Percentiles rank a stretch among this genome's conserved stretches.
phyloP scores from a whole-genome alignment of 2,329 filamentous ascomycete genomes.

The Epichloe gansuensis region DNA sequence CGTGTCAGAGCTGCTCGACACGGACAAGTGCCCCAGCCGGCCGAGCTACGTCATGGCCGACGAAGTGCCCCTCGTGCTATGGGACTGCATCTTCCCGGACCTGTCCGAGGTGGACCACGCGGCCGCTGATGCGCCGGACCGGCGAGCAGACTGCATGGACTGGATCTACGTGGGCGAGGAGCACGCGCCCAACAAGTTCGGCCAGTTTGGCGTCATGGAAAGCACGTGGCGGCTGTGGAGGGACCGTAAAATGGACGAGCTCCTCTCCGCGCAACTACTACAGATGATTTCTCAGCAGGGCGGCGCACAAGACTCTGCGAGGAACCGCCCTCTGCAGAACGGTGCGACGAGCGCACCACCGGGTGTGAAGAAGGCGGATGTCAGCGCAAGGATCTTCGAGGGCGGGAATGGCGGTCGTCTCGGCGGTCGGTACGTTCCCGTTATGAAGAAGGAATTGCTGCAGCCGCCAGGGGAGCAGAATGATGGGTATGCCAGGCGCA shows the following conservation, averaged over 20 bases:
- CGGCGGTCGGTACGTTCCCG: slow-evolving; percentile 40
- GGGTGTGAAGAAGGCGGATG: slow-evolving; percentile 23
- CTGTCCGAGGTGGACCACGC: neutral
- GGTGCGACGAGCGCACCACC: slow-evolving; percentile 1
- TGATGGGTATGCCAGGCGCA: slow-evolving; percentile 47
- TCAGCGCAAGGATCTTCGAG: slow-evolving; percentile 32
- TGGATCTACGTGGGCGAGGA: slow-evolving; percentile 75
- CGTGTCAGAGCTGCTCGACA: slow-evolving; percentile 62
- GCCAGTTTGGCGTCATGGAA: slow-evolving; percentile 53
- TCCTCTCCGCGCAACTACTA: slow-evolving; percentile 63
- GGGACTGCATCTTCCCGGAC: slow-evolving; percentile 83
- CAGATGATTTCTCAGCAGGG: slow-evolving; percentile 40
- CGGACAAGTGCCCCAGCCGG: slow-evolving; percentile 54
- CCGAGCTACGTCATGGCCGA: slow-evolving; percentile 85
- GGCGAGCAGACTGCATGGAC: slow-evolving; percentile 44
- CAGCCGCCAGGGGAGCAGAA: slow-evolving; percentile 42
- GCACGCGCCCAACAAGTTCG: slow-evolving; percentile 44
- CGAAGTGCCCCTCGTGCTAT: slow-evolving; percentile 81
- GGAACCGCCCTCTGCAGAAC: neutral
- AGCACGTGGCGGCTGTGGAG: slow-evolving; percentile 76
- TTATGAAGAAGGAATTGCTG: slow-evolving; percentile 38
- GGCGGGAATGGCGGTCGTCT: slow-evolving; percentile 39
- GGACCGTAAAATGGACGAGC: slow-evolving; percentile 76
- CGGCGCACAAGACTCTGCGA: neutral
- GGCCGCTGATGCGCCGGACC: slow-evolving; percentile 8